Evolutionary conservation across 2,329 filamentous ascomycete genomes (phyloP).

Genomic region (Trichoderma breve): DNA sequence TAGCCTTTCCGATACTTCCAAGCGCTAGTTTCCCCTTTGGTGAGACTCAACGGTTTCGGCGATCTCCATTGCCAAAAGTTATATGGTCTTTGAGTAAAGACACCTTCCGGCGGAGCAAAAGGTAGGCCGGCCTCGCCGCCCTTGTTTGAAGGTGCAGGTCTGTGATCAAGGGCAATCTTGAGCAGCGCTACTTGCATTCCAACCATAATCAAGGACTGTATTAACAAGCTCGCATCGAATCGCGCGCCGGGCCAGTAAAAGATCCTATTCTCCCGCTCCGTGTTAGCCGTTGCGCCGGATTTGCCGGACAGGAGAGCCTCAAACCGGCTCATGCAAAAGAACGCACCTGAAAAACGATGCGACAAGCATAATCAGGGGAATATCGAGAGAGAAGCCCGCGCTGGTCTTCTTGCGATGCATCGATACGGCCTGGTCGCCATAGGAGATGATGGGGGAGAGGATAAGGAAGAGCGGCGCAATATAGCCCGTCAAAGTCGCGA

Average conservation of each 20-base stretch:
- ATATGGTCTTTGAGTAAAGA: constrained; percentile 59
- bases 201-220: constrained; percentile 66
- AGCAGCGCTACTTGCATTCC: constrained; percentile 61
- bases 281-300: constrained; percentile 23
- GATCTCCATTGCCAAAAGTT: constrained; percentile 82
- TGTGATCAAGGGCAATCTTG: constrained; percentile 67
- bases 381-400: constrained; percentile 68
- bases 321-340: neutral
- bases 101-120: constrained; percentile 53
- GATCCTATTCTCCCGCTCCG: constrained; percentile 45
- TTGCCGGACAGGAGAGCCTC: neutral
- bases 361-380: constrained; percentile 70
- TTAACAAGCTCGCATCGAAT: constrained; percentile 61
- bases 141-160: constrained; percentile 58
- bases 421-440: constrained; percentile 62
- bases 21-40: neutral
- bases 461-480: constrained; percentile 63
- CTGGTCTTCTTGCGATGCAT: constrained; percentile 65
- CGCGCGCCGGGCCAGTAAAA: constrained; percentile 68
- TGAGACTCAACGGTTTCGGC: constrained; percentile 57
- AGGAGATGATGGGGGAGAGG: constrained; percentile 62
- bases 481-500: constrained; percentile 52
- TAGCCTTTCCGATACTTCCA: neutral
- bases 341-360: constrained; percentile 62
- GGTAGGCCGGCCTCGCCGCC: constrained; percentile 60